These are phyloP conservation scores for Colletotrichum lupini DNA, from an alignment of 2,329 filamentous ascomycete species.

Conservation along the genomic window DNA sequence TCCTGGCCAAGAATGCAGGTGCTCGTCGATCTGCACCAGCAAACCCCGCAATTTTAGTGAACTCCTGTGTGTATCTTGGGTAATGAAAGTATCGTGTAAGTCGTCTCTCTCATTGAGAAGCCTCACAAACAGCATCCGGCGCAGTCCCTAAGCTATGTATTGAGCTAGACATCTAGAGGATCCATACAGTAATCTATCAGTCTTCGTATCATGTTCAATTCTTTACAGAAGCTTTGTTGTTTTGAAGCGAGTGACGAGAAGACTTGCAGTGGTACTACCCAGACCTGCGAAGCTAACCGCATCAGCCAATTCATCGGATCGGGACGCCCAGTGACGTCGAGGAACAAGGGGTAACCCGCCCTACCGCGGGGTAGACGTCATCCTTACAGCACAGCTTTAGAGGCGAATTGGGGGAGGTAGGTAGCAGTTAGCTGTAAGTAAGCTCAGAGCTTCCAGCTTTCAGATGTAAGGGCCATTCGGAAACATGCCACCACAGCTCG, in stretches of 20 bases:
- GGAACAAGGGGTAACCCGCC: neutral
- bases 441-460: neutral
- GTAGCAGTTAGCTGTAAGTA: too few species aligned
- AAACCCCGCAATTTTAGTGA: neutral
- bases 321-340: constrained; percentile 25
- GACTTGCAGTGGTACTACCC: neutral
- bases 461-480: neutral
- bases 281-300: neutral
- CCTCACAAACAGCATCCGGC: neutral
- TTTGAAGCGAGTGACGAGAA: neutral
- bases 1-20: neutral
- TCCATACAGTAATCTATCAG: too few species aligned
- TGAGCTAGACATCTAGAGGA: too few species aligned
- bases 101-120: neutral
- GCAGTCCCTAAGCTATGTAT: too few species aligned
- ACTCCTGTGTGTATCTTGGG: too few species aligned
- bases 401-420: neutral
- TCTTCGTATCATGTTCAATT: too few species aligned
- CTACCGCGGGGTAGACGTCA: constrained; percentile 23
- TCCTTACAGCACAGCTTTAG: constrained; percentile 24
- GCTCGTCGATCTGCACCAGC: neutral
- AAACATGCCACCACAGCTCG: neutral
- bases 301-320: constrained; percentile 2
- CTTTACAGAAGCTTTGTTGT: too few species aligned
- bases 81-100: neutral